Evolutionary conservation across 2,329 filamentous ascomycete genomes (phyloP).

Genomic region (Fusarium transvaalense): DNA sequence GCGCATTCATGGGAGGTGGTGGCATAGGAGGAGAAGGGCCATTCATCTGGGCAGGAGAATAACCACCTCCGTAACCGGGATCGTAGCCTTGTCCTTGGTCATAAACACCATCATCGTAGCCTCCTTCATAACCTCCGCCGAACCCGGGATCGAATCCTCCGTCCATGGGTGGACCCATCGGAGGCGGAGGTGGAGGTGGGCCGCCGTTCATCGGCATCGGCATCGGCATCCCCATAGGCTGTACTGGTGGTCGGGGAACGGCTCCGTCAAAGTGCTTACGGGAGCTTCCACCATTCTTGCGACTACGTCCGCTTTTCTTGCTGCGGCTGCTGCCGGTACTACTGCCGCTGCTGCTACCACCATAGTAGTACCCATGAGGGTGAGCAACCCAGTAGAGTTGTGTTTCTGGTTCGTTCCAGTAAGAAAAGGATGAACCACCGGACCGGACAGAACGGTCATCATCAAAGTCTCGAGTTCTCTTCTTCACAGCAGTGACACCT

Average conservation of each 20-base stretch:
- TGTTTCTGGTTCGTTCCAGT: slow-evolving; percentile 40
- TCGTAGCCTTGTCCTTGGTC: slow-evolving; percentile 26
- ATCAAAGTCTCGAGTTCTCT: slow-evolving; percentile 45
- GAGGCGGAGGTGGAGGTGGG: slow-evolving; percentile 33
- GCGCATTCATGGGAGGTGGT: slow-evolving; percentile 37
- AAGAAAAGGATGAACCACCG: slow-evolving; percentile 39
- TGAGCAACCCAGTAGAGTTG: slow-evolving; percentile 46
- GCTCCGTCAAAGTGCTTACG: slow-evolving; percentile 47
- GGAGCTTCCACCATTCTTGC: slow-evolving; percentile 33
- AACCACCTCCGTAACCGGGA: slow-evolving; percentile 29
- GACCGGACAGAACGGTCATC: slow-evolving; percentile 46
- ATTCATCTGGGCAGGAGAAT: slow-evolving; percentile 27
- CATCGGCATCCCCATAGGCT: slow-evolving; percentile 27
- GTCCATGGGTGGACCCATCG: slow-evolving; percentile 39
- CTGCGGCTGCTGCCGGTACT: slow-evolving; percentile 38
- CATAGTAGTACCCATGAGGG: slow-evolving; percentile 29
- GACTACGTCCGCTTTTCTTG: slow-evolving; percentile 36
- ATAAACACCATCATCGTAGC: slow-evolving; percentile 32
- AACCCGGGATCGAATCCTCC: slow-evolving; percentile 34
- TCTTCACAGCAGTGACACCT: slow-evolving; percentile 45
- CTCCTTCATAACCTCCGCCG: slow-evolving; percentile 13
- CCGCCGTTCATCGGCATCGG: slow-evolving; percentile 33
- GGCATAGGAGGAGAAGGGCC: slow-evolving; percentile 27
- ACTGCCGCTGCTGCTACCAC: slow-evolving; percentile 29
- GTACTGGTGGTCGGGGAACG: slow-evolving; percentile 37